Evolutionary conservation across 345 rosid species (phyloP).

Genomic region (Pugionium dolabratum): DNA sequence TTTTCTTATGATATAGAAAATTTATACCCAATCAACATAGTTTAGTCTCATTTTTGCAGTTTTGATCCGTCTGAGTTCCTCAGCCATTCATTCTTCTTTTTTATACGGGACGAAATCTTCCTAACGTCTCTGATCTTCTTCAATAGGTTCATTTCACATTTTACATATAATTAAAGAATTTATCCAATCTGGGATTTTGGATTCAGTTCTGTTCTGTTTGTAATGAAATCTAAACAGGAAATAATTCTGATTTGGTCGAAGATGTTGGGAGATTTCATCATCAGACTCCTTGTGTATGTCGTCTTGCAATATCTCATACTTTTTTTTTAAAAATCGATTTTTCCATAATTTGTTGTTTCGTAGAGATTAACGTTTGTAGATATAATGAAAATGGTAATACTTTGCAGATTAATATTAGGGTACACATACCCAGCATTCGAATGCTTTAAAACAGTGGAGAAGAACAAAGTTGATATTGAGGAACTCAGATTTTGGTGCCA

Average conservation of each 20-base stretch:
- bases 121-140: slow-evolving; percentile 39
- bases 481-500: slow-evolving; percentile 95
- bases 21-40: not conserved
- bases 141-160: slow-evolving; percentile 28
- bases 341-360: not conserved
- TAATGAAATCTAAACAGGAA: slow-evolving; percentile 35
- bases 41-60: slow-evolving; percentile 34
- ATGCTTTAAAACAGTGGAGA: slow-evolving; percentile 85
- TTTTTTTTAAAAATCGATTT: too few relatives aligned
- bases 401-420: slow-evolving; percentile 73
- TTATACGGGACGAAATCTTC: slow-evolving; percentile 30
- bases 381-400: not conserved
- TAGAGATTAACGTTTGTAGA: not conserved
- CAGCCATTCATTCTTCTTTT: slow-evolving; percentile 18
- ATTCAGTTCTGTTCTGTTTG: slow-evolving; percentile 3
- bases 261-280: slow-evolving; percentile 77
- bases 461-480: slow-evolving; percentile 68
- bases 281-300: slow-evolving; percentile 60
- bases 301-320: not conserved
- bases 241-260: slow-evolving; percentile 37
- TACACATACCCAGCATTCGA: slow-evolving; percentile 91
- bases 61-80: slow-evolving; percentile 31
- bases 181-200: not conserved
- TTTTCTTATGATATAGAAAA: not conserved
- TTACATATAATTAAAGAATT: not conserved